Evolutionary conservation across 192 early-diverging fungal genomes (phyloP), one percentile per base, ranked within the genome.

Genomic region (Piromyces sp.): DNA sequence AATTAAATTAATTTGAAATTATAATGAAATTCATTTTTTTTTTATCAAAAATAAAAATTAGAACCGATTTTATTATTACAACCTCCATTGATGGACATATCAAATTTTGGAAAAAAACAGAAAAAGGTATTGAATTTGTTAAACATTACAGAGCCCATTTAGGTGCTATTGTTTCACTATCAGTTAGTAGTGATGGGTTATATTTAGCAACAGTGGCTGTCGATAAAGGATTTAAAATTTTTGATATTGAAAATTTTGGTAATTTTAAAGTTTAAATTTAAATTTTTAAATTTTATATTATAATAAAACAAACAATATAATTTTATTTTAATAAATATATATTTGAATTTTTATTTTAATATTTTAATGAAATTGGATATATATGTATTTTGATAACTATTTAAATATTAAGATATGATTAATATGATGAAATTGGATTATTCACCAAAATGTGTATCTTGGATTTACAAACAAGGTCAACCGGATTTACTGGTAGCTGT

Each of bases 381-480:
- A n/a, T n/a, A n/a, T n/a, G n/a, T n/a, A n/a, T n/a, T n/a, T n/a
- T n/a, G n/a, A n/a, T n/a, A n/a, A n/a, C n/a, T n/a, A n/a, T n/a
- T n/a, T n/a, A n/a, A n/a, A n/a, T n/a, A n/a, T n/a, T n/a, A n/a
- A 95, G 96, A 99, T 82, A 99, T 99, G 97, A 96, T 99, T 81
- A 96, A 97, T 83, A 95, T 97, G 84, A 89, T 97, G 84, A 93
- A 92, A 81, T 83, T 95, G 28, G 87, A 91, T 5, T 96, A 91
- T 85, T 82, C 92, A 4, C 96, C 97, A 26, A 86, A 88, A 19
- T 85, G 89, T 36, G 87, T 96, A 1, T 96, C 94, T 84, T 99
- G 96, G 95, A 89, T 94, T 51, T 93, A 91, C 83, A 90, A 94
- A 84, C 89, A 90, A 38, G 92, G 93, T n/a, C 93, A 97, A 84